Evolutionary conservation across 2,329 filamentous ascomycete genomes (phyloP).

Genomic region (Parascedosporium putredinis): DNA sequence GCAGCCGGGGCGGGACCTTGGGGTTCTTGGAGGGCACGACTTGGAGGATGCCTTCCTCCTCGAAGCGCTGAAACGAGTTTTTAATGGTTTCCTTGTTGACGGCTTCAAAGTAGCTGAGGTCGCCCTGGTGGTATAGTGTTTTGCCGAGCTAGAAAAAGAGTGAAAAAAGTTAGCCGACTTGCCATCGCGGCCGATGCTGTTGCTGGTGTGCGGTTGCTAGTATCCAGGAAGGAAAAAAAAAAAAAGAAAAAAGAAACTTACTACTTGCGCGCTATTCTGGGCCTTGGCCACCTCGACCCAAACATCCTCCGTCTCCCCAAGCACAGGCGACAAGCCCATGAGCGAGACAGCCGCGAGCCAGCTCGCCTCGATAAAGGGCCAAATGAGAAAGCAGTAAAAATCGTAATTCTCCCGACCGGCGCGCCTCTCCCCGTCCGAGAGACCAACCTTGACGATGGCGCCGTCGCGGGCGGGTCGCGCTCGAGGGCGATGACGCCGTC

Average conservation of each 20-base stretch:
- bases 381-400: slow-evolving; percentile 97
- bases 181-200: no score
- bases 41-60: slow-evolving; percentile 81
- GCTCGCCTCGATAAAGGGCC: slow-evolving; percentile 91
- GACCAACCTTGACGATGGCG: slow-evolving; percentile 56
- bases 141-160: slow-evolving; percentile 60
- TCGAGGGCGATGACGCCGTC: slow-evolving; percentile 67
- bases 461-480: slow-evolving; percentile 36
- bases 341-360: slow-evolving; percentile 88
- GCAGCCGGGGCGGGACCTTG: slow-evolving; percentile 51
- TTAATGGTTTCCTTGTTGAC: slow-evolving; percentile 97
- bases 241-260: no score
- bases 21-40: slow-evolving; percentile 59
- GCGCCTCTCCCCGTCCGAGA: slow-evolving; percentile 65
- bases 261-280: slow-evolving; percentile 71
- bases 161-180: no score
- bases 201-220: no score
- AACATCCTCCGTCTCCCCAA: slow-evolving; percentile 43
- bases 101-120: slow-evolving; percentile 93
- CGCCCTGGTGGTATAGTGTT: slow-evolving; percentile 93
- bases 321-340: slow-evolving; percentile 73
- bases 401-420: slow-evolving; percentile 89
- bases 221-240: no score
- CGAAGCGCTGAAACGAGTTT: slow-evolving; percentile 80
- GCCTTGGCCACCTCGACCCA: slow-evolving; percentile 70